A percentile compares a stretch with the other conserved stretches of the same genome.
phyloP scores from a whole-genome alignment of 1,139 yeast species.

The Yarrowia galli region DNA sequence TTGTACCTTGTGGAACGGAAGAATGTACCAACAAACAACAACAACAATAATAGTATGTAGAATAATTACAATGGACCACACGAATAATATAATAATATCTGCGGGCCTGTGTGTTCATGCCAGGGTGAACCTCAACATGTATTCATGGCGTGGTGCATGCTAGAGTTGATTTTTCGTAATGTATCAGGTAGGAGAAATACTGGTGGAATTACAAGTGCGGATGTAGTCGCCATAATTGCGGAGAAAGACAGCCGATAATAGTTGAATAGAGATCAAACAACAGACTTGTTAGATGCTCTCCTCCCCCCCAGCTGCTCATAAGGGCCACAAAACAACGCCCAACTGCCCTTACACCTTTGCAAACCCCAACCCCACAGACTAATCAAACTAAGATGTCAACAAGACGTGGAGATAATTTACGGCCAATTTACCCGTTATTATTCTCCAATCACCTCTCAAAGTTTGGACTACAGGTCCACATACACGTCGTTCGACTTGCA shows the following conservation, averaged over 20 bases:
- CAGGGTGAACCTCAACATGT: constrained; percentile 9
- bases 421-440: neutral
- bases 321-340: no score
- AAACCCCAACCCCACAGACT: neutral
- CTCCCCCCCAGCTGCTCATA: no score
- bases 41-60: no score
- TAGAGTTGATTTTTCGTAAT: no score
- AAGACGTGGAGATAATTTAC: neutral
- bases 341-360: no score
- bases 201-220: no score
- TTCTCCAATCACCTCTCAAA: neutral
- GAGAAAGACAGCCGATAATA: no score
- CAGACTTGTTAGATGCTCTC: no score
- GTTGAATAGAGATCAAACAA: no score
- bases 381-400: neutral
- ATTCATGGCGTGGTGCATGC: constrained; percentile 2
- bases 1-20: neutral
- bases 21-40: neutral
- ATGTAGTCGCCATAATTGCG: no score
- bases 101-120: neutral
- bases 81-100: neutral
- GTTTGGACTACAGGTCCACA: neutral
- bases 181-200: no score
- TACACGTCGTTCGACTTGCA: neutral
- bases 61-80: no score